Evolutionary conservation across 768 basidiomycete species (phyloP).

Genomic region (Collybiopsis luxurians): DNA sequence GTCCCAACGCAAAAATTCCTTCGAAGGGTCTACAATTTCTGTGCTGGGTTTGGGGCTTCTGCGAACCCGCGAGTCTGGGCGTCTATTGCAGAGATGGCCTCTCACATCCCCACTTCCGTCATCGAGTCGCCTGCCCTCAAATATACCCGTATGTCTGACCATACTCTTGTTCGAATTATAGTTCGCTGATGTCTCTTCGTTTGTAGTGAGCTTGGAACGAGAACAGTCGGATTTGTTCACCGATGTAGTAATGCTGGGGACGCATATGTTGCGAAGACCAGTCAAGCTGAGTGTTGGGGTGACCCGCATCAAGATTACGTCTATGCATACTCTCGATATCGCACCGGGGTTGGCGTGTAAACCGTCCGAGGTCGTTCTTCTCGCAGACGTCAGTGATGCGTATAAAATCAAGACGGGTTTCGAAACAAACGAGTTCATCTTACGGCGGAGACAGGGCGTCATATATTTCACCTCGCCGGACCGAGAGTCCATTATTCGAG

Average conservation of each 20-base stretch:
- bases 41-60: conserved; percentile 41
- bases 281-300: conserved; percentile 64
- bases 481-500: conserved; percentile 76
- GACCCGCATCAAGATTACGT: conserved; percentile 73
- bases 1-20: conserved; percentile 68
- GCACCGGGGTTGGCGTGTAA: conserved; percentile 68
- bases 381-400: conserved; percentile 83
- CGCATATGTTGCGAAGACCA: conserved; percentile 66
- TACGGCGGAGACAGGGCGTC: conserved; percentile 69
- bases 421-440: conserved; percentile 75
- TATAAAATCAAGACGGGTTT: conserved; percentile 78
- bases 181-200: conserved; percentile 25
- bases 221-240: conserved; percentile 53
- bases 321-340: conserved; percentile 65
- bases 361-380: conserved; percentile 77
- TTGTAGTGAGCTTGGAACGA: conserved; percentile 57
- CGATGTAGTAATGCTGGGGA: conserved; percentile 68
- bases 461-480: conserved; percentile 72
- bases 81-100: conserved; percentile 58
- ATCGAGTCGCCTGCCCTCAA: conserved; percentile 37
- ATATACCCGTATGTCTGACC: conserved; percentile 53
- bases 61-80: conserved; percentile 56
- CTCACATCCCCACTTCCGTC: conserved; percentile 48
- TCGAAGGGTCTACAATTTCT: conserved; percentile 73
- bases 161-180: conserved; percentile 28